Percentiles rank a stretch among this genome's conserved stretches.
These are phyloP conservation scores for Pythium insidiosum DNA, from an alignment of 352 stramenopile genomes.

Conservation along the genomic window DNA sequence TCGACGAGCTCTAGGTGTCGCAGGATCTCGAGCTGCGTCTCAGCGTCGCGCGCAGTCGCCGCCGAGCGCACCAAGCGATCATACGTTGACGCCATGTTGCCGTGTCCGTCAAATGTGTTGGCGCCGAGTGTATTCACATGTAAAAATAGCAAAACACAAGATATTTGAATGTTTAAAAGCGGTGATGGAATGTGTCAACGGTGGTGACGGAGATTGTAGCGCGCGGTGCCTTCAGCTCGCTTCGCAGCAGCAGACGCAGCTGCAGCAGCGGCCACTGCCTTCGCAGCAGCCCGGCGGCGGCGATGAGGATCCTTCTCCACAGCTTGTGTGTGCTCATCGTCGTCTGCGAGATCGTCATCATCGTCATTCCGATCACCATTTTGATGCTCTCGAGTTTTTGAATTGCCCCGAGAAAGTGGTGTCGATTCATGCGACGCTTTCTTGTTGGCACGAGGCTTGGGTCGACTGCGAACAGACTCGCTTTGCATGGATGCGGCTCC, in stretches of 20 bases:
- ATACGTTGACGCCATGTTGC: conserved; percentile 5
- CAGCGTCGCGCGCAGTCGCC: conserved; percentile 12
- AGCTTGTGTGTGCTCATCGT: conserved; percentile 5
- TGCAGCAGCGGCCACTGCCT: conserved; percentile 44
- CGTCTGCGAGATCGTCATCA: conserved; percentile 3
- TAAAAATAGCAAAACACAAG: neutral
- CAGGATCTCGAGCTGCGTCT: conserved; percentile 34
- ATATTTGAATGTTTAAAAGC: neutral
- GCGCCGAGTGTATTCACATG: no score
- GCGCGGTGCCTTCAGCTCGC: conserved; percentile 12
- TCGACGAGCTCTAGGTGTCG: conserved; percentile 18
- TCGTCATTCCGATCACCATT: no score
- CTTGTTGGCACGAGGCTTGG: no score
- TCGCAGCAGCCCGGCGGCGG: conserved; percentile 43
- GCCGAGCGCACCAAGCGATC: conserved; percentile 10
- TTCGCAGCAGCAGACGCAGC: conserved; percentile 56
- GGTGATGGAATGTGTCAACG: conserved; percentile 1
- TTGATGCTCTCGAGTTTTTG: no score
- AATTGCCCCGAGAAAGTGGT: no score
- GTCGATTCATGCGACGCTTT: no score
- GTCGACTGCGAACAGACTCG: no score
- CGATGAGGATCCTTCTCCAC: conserved; percentile 19
- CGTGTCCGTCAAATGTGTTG: conserved; percentile 4
- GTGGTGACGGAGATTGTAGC: conserved; percentile 38
- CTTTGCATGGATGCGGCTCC: no score